These are phyloP conservation scores for Exophiala calicioides DNA, from an alignment of 2,329 filamentous ascomycete genomes.

Conservation along the genomic window DNA sequence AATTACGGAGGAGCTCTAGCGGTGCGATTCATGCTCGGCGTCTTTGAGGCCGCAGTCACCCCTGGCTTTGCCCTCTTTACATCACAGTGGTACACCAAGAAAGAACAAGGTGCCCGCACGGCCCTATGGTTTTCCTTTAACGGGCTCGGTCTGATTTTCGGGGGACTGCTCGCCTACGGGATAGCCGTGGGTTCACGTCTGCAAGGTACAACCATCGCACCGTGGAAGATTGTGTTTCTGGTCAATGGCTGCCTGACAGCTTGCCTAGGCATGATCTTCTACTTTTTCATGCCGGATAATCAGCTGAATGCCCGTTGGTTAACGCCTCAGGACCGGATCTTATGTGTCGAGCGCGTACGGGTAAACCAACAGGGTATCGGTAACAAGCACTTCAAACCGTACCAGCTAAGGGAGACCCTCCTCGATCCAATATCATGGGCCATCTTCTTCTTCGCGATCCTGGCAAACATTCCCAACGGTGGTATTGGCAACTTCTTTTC, in stretches of 20 bases:
- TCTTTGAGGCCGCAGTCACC: conserved; percentile 68
- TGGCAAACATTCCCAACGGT: conserved; percentile 61
- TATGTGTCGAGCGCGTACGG: conserved; percentile 70
- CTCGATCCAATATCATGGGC: conserved; percentile 62
- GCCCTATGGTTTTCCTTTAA: conserved; percentile 71
- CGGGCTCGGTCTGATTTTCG: conserved; percentile 64
- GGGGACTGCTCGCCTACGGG: conserved; percentile 64
- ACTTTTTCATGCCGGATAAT: conserved; percentile 59
- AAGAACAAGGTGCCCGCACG: conserved; percentile 64
- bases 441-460: conserved; percentile 59
- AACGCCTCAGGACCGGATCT: conserved; percentile 64
- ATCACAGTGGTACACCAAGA: conserved; percentile 71
- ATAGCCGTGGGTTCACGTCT: conserved; percentile 58
- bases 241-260: conserved; percentile 56
- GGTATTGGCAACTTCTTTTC: conserved; percentile 64
- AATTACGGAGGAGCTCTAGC: conserved; percentile 64
- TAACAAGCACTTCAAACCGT: conserved; percentile 67
- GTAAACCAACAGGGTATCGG: conserved; percentile 75
- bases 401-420: conserved; percentile 64
- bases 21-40: conserved; percentile 55
- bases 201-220: conserved; percentile 59
- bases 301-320: conserved; percentile 64
- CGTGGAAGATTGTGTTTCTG: conserved; percentile 66
- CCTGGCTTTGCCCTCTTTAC: conserved; percentile 70
- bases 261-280: conserved; percentile 50